Evolutionary conservation across 192 early-diverging fungal species (phyloP).

Genomic region (Glomus cerebriforme): DNA sequence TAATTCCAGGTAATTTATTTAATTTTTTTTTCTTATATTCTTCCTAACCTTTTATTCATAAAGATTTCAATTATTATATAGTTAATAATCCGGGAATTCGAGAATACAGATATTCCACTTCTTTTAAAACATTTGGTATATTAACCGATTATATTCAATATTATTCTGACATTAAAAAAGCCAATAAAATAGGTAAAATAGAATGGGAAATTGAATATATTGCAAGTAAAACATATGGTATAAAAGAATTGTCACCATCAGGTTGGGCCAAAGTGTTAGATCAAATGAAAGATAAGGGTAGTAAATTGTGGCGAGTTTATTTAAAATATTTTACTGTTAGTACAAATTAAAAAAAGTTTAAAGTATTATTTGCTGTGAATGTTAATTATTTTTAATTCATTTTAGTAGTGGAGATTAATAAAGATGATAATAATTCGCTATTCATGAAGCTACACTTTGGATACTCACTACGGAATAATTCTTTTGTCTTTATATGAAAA

Average conservation of each 20-base stretch:
- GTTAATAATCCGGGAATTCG: conserved; percentile 36
- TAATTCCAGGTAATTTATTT: conserved; percentile 36
- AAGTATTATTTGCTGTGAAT: no score
- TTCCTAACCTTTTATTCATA: background rate
- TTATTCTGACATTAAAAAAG: conserved; percentile 33
- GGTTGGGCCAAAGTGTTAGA: conserved; percentile 23
- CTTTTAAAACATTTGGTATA: conserved; percentile 25
- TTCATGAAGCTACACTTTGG: no score
- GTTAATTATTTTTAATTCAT: no score
- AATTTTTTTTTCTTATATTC: background rate
- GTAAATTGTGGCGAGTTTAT: background rate
- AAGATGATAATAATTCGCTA: no score
- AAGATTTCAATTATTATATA: conserved; percentile 1
- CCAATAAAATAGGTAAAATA: conserved; percentile 1
- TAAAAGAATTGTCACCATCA: conserved; percentile 30
- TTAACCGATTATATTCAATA: conserved; percentile 40
- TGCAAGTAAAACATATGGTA: conserved; percentile 34
- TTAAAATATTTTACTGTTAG: background rate
- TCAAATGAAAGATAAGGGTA: background rate
- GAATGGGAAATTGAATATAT: conserved; percentile 41
- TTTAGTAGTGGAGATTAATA: no score
- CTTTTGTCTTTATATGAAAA: no score
- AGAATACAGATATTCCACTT: conserved; percentile 38
- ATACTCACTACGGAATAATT: no score
- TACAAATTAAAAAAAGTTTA: background rate